phyloP scores from a whole-genome alignment of 2,329 filamentous ascomycete species.

The Fonsecaea erecta region DNA sequence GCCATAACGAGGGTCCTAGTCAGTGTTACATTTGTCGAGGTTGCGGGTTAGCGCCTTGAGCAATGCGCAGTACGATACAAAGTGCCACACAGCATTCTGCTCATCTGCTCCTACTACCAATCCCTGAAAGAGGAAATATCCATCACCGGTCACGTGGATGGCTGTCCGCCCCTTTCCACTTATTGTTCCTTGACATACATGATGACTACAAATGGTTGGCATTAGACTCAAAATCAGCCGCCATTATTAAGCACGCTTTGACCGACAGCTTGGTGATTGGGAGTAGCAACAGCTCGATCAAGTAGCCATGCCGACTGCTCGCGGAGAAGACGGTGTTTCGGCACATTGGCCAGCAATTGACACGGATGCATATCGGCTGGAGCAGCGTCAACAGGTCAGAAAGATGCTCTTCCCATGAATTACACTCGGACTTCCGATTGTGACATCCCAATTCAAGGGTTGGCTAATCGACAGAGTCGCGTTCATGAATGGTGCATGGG shows the following conservation, averaged over 20 bases:
- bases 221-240: not conserved
- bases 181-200: not conserved
- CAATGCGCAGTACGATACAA: not conserved
- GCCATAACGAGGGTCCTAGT: not conserved
- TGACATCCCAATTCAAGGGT: not conserved
- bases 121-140: not conserved
- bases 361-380: not conserved
- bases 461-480: not conserved
- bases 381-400: not conserved
- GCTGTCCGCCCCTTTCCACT: not conserved
- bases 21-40: not conserved
- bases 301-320: not conserved
- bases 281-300: not conserved
- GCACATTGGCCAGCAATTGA: not conserved
- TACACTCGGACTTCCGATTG: not conserved
- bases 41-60: not conserved
- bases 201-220: not conserved
- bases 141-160: not conserved
- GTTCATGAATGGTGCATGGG: not conserved
- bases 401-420: not conserved
- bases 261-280: not conserved
- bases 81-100: not conserved
- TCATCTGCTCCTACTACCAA: not conserved
- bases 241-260: not conserved
- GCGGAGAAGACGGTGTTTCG: not conserved